Conservation (phyloP, 2,329 filamentous ascomycete genomes). For the Aureobasidium pullulans region DNA sequence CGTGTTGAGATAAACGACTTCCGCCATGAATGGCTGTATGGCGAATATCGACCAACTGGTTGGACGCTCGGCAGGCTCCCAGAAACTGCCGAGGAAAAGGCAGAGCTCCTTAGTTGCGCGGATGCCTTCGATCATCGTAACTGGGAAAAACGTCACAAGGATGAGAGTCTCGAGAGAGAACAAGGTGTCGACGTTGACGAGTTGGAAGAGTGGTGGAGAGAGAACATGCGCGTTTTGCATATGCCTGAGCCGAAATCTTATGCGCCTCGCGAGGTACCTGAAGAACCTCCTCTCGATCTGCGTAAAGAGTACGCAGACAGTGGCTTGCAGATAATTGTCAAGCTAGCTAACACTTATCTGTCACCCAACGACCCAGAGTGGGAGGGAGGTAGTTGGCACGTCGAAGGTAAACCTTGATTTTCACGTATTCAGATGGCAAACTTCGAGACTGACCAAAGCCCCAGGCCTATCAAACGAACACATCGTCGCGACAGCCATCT, state of each 20-base stretch:
- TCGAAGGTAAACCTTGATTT: conserved; percentile 27
- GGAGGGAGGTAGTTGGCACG: conserved; percentile 47
- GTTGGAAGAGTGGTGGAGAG: not conserved
- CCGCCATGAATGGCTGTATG: not conserved
- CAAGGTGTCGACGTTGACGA: not conserved
- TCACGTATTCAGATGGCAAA: not conserved
- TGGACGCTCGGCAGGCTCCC: not conserved
- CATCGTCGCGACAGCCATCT: conserved; percentile 56
- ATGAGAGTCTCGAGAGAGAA: not conserved
- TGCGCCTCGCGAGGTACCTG: not conserved
- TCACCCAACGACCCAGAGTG: conserved; percentile 52
- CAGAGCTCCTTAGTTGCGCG: not conserved
- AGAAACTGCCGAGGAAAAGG: not conserved
- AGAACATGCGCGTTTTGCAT: not conserved
- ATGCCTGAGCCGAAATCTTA: not conserved
- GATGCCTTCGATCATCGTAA: not conserved
- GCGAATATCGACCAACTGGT: not conserved
- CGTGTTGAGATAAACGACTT: not conserved
- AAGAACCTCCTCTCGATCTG: conserved; percentile 14
- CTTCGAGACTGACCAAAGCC: not conserved
- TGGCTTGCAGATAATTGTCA: conserved; percentile 56
- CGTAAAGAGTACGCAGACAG: conserved; percentile 29
- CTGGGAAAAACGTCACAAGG: not conserved
- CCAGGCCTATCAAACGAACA: conserved; percentile 48
- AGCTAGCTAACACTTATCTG: conserved; percentile 53